Evolutionary conservation across 208 protist species (phyloP).

Genomic region (Sergeia podlipaevii): DNA sequence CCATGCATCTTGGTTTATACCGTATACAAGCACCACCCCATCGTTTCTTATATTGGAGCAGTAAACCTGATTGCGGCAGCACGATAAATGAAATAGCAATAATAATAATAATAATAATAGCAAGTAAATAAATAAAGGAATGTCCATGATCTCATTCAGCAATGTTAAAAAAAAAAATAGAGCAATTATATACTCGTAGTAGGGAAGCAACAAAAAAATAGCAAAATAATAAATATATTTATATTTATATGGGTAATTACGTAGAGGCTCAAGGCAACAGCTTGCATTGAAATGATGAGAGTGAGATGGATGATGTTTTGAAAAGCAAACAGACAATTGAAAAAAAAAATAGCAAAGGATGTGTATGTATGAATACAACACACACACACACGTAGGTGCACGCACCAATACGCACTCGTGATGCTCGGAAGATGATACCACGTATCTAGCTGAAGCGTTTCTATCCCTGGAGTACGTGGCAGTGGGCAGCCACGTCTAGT

Average conservation of each 20-base stretch:
- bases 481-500: not conserved
- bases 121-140: too few relatives aligned
- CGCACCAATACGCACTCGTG: slow-evolving; percentile 5
- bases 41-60: too few relatives aligned
- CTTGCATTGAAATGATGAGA: not conserved
- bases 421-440: not conserved
- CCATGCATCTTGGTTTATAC: too few relatives aligned
- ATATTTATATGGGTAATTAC: not conserved
- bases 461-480: not conserved
- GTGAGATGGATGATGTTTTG: too few relatives aligned
- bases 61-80: too few relatives aligned
- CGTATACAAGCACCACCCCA: too few relatives aligned
- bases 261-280: not conserved
- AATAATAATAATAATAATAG: too few relatives aligned
- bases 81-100: too few relatives aligned
- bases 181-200: too few relatives aligned
- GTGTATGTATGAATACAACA: slow-evolving; percentile 1
- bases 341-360: not conserved
- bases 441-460: not conserved
- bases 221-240: slow-evolving; percentile 4
- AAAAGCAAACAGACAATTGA: not conserved
- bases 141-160: too few relatives aligned
- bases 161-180: not conserved
- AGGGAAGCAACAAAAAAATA: not conserved
- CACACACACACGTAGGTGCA: not conserved